A percentile compares a stretch with the other conserved stretches of the same genome.
These are phyloP conservation scores for Pichia heedii DNA, from an alignment of 805 yeast genomes.

Conservation along the genomic window DNA sequence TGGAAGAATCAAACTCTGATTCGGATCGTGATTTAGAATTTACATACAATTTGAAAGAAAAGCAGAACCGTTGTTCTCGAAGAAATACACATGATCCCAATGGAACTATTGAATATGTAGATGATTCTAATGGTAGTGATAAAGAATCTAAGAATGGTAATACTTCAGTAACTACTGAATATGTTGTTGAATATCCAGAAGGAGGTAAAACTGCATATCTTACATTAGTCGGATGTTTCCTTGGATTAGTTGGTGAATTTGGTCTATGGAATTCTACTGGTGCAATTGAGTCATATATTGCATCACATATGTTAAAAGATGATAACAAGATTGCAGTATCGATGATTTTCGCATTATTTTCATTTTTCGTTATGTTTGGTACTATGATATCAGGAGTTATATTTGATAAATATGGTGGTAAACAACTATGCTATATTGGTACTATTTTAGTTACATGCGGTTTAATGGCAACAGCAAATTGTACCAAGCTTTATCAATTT, in stretches of 20 bases:
- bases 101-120: neutral
- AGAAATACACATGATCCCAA: no score
- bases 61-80: no score
- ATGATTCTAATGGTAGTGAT: neutral
- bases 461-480: conserved; percentile 36
- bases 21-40: neutral
- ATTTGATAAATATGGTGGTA: conserved; percentile 39
- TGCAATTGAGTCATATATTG: conserved; percentile 56
- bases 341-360: conserved; percentile 60
- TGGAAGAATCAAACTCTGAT: neutral
- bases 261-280: conserved; percentile 64
- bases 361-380: conserved; percentile 34
- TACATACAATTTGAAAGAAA: no score
- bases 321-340: conserved; percentile 41
- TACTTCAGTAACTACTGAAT: conserved; percentile 5
- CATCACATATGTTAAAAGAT: conserved; percentile 39
- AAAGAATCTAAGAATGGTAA: neutral
- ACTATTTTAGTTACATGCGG: conserved; percentile 31
- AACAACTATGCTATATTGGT: conserved; percentile 30
- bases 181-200: conserved; percentile 36
- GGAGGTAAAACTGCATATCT: conserved; percentile 43
- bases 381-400: conserved; percentile 36
- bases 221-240: conserved; percentile 44
- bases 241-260: conserved; percentile 48
- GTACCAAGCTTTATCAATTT: conserved; percentile 39